Evolutionary conservation across 148 eudicot genomes (phyloP), one percentile per base, ranked within the genome.

Genomic region (Rhododendron kiyosumense): DNA sequence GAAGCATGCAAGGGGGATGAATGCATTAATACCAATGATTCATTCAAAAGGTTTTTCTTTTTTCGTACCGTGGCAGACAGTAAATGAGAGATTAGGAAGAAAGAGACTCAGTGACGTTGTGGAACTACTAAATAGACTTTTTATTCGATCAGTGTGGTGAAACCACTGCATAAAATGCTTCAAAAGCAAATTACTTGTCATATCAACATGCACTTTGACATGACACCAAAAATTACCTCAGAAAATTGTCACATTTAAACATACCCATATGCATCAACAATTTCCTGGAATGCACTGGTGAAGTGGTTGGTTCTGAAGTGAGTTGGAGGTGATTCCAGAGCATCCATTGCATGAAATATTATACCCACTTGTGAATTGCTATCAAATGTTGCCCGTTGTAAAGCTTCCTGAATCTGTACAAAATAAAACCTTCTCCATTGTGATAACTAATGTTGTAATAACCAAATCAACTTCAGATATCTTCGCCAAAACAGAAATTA

Each of bases 191-290:
- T 46, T 13, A 15, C 3, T n/a, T 28, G 30, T n/a, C 48, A 65
- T 71, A 48, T 48, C 36, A 80, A 71, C 71, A 17, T 34, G n/a
- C 85, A 84, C n/a, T 71, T 30, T 24, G 32, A 32, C 24, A 84
- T 32, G 3, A 67, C 61, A 77, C 45, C 11, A 6, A 85, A 78
- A 28, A 48, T 17, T n/a, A 34, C 77, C 20, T 13, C 28, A 79
- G 28, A 18, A 34, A 69, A 71, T 71, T 71, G 76, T 12, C 41
- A 71, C 76, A 71, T 83, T 48, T 24, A 43, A 89, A 90, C 93
- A 89, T 89, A 95, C 99, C 99, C 99, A 88, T 97, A 97, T 22
- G 99, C 99, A 93, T 97, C 99, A 86, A 97, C 97, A 81, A 97
- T 97, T 94, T 97, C 99, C 88, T 97, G 99, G 88, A 84, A 97